phyloP scores from a whole-genome alignment of 805 yeast genomes.

The Candida taoyuanica region DNA sequence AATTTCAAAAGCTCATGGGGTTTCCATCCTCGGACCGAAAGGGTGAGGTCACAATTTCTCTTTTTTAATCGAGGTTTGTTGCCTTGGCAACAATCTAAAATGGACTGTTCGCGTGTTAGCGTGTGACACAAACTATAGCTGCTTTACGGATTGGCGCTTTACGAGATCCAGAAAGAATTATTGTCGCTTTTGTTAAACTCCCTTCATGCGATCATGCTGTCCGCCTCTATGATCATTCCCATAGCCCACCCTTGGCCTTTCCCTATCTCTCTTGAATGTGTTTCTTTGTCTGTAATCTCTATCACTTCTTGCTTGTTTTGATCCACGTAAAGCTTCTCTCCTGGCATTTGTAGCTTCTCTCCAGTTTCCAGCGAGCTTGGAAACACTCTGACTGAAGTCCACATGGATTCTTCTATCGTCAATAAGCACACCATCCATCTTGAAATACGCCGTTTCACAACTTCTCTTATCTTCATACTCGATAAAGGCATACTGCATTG shows the following conservation, averaged over 20 bases:
- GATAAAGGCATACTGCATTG: conserved; percentile 60
- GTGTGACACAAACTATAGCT: no score
- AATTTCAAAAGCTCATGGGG: no score
- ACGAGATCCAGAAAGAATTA: no score
- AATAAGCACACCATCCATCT: conserved; percentile 57
- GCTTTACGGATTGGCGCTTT: no score
- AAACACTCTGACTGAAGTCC: conserved; percentile 60
- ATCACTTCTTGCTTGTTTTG: neutral
- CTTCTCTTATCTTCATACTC: conserved; percentile 44
- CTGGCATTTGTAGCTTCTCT: conserved; percentile 14
- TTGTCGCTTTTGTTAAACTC: no score
- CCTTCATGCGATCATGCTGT: no score
- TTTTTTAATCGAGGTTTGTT: no score
- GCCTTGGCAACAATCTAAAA: conserved; percentile 9
- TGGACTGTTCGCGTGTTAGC: no score
- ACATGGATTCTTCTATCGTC: conserved; percentile 63
- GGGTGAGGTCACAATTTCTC: no score
- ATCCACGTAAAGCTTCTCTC: conserved; percentile 1
- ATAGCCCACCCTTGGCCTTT: neutral
- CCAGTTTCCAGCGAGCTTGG: conserved; percentile 27
- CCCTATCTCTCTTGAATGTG: neutral
- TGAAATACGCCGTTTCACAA: conserved; percentile 59
- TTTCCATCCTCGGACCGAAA: no score
- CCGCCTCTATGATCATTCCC: neutral
- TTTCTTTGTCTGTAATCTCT: conserved; percentile 1